These are phyloP conservation scores for Leishmania guyanensis DNA, from an alignment of 208 protist species.

Conservation along the genomic window DNA sequence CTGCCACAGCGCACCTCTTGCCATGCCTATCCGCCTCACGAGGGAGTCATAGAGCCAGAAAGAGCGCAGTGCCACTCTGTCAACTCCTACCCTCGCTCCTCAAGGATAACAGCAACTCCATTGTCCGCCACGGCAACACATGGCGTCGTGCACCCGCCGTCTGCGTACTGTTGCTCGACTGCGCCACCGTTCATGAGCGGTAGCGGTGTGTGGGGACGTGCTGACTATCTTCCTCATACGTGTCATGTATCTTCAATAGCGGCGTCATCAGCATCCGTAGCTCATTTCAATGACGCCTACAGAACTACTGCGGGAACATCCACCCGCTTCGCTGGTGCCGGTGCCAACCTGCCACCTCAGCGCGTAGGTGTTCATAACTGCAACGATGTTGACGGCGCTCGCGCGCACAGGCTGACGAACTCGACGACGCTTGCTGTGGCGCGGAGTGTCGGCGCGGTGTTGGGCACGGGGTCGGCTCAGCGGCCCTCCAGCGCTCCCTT, in stretches of 20 bases:
- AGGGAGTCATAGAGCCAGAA: neutral
- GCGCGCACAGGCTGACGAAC: neutral
- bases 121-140: neutral
- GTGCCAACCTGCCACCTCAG: neutral
- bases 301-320: neutral
- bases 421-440: neutral
- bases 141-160: neutral
- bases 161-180: neutral
- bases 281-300: neutral
- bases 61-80: neutral
- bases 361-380: neutral
- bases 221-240: constrained; percentile 26
- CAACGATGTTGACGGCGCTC: neutral
- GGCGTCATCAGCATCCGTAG: neutral
- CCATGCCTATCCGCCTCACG: neutral
- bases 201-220: constrained; percentile 15
- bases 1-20: neutral
- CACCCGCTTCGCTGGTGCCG: neutral
- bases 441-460: neutral
- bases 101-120: neutral
- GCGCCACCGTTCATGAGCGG: neutral
- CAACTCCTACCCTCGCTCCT: neutral
- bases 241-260: constrained; percentile 3
- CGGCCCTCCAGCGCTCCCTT: neutral
- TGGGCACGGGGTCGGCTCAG: neutral